phyloP scores from a whole-genome alignment of 1,139 yeast genomes.

The Yarrowia galli region DNA sequence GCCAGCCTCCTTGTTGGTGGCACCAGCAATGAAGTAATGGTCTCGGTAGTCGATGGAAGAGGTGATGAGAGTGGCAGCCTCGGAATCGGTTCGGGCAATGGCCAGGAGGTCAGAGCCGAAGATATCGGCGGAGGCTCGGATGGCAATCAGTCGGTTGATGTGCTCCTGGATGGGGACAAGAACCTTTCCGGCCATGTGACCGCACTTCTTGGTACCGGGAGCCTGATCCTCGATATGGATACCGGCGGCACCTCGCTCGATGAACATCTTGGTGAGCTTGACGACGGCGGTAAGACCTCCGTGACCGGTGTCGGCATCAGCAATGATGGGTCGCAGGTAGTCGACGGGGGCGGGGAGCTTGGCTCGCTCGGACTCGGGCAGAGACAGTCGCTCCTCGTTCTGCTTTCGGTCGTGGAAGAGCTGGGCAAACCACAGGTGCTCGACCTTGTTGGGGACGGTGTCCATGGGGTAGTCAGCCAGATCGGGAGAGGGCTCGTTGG shows the following conservation, averaged over 20 bases:
- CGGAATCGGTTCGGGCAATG: constrained; percentile 90
- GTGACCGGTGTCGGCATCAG: constrained; percentile 99
- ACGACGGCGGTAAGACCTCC: constrained; percentile 97
- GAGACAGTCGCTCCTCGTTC: constrained; percentile 77
- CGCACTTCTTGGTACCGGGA: constrained; percentile 98
- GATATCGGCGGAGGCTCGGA: constrained; percentile 95
- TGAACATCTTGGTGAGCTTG: constrained; percentile 93
- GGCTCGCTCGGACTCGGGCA: constrained; percentile 68
- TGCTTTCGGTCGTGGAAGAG: constrained; percentile 97
- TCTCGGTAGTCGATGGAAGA: constrained; percentile 95
- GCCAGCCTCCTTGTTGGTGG: constrained; percentile 81
- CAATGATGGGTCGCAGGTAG: constrained; percentile 91
- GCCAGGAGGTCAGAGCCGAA: constrained; percentile 84
- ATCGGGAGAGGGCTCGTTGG: constrained; percentile 98
- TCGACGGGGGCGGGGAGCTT: constrained; percentile 63
- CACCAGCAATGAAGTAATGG: constrained; percentile 89
- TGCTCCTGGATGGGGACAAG: constrained; percentile 98
- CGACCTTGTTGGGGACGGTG: constrained; percentile 98
- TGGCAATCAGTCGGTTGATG: constrained; percentile 89
- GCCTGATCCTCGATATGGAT: constrained; percentile 99
- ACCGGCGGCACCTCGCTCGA: constrained; percentile 99
- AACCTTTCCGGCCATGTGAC: constrained; percentile 98
- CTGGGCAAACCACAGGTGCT: constrained; percentile 96
- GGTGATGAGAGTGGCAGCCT: constrained; percentile 93
- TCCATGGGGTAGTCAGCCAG: constrained; percentile 98